Conservation (phyloP, 257 asterid genomes). For the Rauvolfia tetraphylla region DNA sequence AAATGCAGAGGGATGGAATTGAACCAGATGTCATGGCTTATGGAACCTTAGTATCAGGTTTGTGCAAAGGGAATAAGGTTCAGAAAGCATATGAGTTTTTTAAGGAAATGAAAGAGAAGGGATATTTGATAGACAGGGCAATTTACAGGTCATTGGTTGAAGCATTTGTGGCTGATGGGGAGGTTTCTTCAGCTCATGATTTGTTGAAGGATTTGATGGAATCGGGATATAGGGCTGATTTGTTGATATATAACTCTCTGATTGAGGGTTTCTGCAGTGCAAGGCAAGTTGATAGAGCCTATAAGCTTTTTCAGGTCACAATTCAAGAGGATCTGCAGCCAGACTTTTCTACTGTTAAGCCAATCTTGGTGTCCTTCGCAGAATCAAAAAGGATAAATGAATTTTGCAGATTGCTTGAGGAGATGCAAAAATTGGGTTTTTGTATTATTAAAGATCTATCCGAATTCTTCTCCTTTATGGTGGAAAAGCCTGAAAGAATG, state of each 20-base stretch:
- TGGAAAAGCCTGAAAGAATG: constrained; percentile 36
- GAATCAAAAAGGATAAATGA: constrained; percentile 64
- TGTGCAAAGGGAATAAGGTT: constrained; percentile 53
- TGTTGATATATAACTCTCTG: constrained; percentile 71
- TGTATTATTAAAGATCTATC: constrained; percentile 42
- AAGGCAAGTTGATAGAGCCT: constrained; percentile 63
- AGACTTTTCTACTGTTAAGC: constrained; percentile 60
- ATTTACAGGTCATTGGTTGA: constrained; percentile 80
- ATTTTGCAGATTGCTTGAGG: constrained; percentile 58
- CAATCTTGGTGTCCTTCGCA: constrained; percentile 62
- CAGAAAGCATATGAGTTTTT: constrained; percentile 65
- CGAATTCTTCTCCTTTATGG: constrained; percentile 53
- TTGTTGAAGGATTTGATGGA: constrained; percentile 82
- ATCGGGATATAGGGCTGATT: constrained; percentile 89
- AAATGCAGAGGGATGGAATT: constrained; percentile 65
- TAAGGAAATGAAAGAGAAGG: constrained; percentile 77
- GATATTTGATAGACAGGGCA: constrained; percentile 70
- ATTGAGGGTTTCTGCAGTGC: constrained; percentile 72
- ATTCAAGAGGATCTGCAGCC: constrained; percentile 82
- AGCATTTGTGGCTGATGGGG: constrained; percentile 71
- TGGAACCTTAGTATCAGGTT: constrained; percentile 64
- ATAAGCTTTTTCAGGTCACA: constrained; percentile 65
- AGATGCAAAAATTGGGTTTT: constrained; percentile 52
- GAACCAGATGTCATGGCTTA: constrained; percentile 94
- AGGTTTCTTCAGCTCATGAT: constrained; percentile 73